phyloP scores from a whole-genome alignment of 1,284 basidiomycete genomes.

The Serendipita sp. region DNA sequence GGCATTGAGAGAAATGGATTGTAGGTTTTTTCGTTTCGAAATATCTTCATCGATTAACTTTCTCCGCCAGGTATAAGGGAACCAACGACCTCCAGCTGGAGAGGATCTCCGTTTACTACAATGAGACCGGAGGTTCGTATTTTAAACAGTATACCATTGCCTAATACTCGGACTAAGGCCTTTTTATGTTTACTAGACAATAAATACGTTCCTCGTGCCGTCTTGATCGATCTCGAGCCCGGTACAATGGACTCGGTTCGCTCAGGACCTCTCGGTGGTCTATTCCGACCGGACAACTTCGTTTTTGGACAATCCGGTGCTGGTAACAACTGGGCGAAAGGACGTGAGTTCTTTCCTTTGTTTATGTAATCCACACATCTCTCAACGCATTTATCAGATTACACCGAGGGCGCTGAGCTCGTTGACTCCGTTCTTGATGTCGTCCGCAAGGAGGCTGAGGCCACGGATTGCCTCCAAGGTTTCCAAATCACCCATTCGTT shows the following conservation, averaged over 20 bases:
- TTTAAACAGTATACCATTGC: not conserved
- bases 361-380: constrained; percentile 5
- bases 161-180: not conserved
- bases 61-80: constrained; percentile 58
- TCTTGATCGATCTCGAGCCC: constrained; percentile 89
- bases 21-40: constrained; percentile 11
- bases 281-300: constrained; percentile 44
- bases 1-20: constrained; percentile 84
- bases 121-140: constrained; percentile 53
- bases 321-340: constrained; percentile 45
- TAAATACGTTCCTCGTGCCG: constrained; percentile 95
- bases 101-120: constrained; percentile 93
- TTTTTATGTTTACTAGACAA: constrained; percentile 28
- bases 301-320: constrained; percentile 40
- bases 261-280: constrained; percentile 36
- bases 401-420: constrained; percentile 34
- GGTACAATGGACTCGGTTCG: constrained; percentile 94
- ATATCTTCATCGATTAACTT: constrained; percentile 5
- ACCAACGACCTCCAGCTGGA: constrained; percentile 92
- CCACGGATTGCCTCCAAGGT: constrained; percentile 36
- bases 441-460: constrained; percentile 43
- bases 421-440: constrained; percentile 42
- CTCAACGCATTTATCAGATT: constrained; percentile 13
- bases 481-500: constrained; percentile 51
- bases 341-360: constrained; percentile 21